Evolutionary conservation across 331 rosid genomes (phyloP).

Genomic region (Cucumis variabilis): DNA sequence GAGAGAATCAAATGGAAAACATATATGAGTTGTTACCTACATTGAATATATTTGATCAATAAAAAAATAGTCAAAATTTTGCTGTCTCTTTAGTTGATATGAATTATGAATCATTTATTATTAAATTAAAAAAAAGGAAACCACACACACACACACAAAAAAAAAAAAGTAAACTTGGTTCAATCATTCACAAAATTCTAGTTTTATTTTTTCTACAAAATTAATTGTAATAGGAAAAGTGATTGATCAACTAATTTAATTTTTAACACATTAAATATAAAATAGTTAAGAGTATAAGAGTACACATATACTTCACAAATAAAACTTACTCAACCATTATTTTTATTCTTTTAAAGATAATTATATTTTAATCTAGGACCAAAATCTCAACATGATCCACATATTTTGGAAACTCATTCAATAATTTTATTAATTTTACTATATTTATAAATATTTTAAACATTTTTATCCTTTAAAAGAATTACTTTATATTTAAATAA

Average conservation of each 20-base stretch:
- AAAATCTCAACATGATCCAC: background rate
- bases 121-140: background rate
- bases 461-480: too few relatives aligned
- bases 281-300: background rate
- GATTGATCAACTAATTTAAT: constrained; percentile 19
- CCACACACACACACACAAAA: background rate
- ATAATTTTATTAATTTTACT: too few relatives aligned
- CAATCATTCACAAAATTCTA: constrained; percentile 11
- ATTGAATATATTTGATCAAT: constrained; percentile 5
- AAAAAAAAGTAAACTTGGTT: background rate
- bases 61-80: background rate
- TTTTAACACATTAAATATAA: background rate
- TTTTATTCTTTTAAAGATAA: background rate
- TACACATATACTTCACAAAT: background rate
- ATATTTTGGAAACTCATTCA: background rate
- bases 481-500: too few relatives aligned
- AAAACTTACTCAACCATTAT: background rate
- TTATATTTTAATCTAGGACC: too few relatives aligned
- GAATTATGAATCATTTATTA: background rate
- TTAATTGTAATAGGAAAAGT: constrained; percentile 14
- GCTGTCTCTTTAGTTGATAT: background rate
- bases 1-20: background rate
- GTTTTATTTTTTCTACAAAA: background rate
- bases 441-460: too few relatives aligned
- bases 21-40: background rate